These are phyloP conservation scores for Fulvia fulva DNA, from an alignment of 2,329 filamentous ascomycete species.

Conservation along the genomic window DNA sequence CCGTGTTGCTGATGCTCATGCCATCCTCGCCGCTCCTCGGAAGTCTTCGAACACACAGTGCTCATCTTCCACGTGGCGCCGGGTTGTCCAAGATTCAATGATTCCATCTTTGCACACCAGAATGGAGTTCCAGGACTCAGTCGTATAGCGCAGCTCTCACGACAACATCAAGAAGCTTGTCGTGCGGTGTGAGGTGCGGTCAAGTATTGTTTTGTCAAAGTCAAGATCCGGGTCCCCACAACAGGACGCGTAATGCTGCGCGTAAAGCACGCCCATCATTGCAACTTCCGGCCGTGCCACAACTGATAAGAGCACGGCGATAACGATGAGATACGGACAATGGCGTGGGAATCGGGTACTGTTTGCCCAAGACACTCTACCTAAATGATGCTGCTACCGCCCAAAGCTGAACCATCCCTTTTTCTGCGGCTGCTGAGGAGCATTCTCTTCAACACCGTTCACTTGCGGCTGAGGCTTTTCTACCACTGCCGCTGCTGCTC, in stretches of 20 bases:
- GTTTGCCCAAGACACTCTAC: background rate
- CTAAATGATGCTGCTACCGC: constrained; percentile 19
- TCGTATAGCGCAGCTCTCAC: background rate
- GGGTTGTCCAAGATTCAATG: background rate
- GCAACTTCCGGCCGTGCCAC: background rate
- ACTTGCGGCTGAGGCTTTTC: constrained; percentile 25
- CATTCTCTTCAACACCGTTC: constrained; percentile 21
- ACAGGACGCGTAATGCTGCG: background rate
- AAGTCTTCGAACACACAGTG: too few species aligned
- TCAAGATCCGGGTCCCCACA: background rate
- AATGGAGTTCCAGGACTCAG: background rate
- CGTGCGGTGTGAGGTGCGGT: background rate
- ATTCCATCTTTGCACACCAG: background rate
- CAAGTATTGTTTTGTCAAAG: background rate
- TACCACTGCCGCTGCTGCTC: constrained; percentile 32
- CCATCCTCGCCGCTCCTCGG: too few species aligned
- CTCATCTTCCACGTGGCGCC: background rate
- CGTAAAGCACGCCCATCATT: background rate
- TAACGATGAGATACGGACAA: background rate
- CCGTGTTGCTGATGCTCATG: too few species aligned
- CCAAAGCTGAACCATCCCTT: constrained; percentile 52
- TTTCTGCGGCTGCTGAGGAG: constrained; percentile 41
- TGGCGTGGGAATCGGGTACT: background rate
- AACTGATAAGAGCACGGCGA: background rate
- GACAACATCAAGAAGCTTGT: background rate